Base-by-base conservation (phyloP, 495 filamentous ascomycete species). In the Baudoinia panamericana region DNA sequence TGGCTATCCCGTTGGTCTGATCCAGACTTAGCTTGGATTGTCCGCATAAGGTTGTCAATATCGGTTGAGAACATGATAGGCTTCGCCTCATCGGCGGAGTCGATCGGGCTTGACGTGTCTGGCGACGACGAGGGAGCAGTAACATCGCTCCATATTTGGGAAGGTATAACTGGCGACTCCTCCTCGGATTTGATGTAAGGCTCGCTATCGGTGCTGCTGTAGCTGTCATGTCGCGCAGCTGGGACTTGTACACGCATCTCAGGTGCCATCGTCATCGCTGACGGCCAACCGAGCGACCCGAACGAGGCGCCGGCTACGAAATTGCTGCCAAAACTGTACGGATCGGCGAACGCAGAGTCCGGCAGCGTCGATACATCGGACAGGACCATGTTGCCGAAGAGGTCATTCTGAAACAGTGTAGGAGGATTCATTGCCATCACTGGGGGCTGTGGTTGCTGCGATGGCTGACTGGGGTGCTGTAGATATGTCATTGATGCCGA, bases 21-120 rank as follows among this genome's bases (percentile, higher is more conserved):
- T 38, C 64, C 60, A 25, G 61, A 50, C 47, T 83, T 84, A 19
- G 80, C 65, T 56, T 96, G 86, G 30, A 96, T 93, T 5, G 82
- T 72, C 59, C 82, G 87, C 84, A 94, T 90, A 27, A 96, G 60
- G n/a, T 75, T 75, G 56, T 96, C 88, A 30, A 96, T 76, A 36
- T 81, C 73, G 1, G 85, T 96, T 22, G 73, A 72, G 60, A 87
- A 90, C 31, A 73, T 65, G 31, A 74, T 47, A 12, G 45, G 45
- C 33, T 42, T 54, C 28, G 13, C 26, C 15, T 51, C 47, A 12
- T 48, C 45, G 10, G 47, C 23, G 9, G 40, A 43, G 6, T 56
- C 56, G 1, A 31, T 19, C 1, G 34, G 8, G 19, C 36, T 47
- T 2, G 47, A 32, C 21, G 32, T 39, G 1, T 47, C 26, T 19